These are phyloP conservation scores for Nicotiana undulata DNA, from an alignment of 257 asterid species.

Conservation along the genomic window DNA sequence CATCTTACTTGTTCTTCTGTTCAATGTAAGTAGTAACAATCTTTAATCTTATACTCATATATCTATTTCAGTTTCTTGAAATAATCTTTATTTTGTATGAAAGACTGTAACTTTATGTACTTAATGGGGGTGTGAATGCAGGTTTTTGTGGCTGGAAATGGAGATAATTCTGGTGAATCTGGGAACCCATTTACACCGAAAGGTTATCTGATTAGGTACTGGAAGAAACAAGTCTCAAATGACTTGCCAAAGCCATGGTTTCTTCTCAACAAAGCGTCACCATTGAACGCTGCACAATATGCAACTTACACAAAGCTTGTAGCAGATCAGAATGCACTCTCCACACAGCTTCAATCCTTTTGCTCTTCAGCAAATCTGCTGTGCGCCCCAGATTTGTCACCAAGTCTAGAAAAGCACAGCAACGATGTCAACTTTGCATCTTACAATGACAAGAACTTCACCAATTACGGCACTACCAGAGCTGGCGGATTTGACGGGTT, in stretches of 20 bases:
- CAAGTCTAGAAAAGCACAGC: conserved; percentile 18
- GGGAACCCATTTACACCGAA: conserved; percentile 54
- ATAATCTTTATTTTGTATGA: background rate
- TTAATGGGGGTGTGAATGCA: conserved; percentile 23
- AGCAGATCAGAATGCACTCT: conserved; percentile 15
- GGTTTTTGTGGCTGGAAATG: conserved; percentile 29
- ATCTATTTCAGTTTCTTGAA: background rate
- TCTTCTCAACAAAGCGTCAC: conserved; percentile 54
- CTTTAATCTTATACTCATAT: background rate
- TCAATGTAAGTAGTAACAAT: conserved; percentile 25
- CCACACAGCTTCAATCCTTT: conserved; percentile 12
- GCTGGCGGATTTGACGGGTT: conserved; percentile 50
- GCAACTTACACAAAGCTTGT: conserved; percentile 43
- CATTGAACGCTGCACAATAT: conserved; percentile 37
- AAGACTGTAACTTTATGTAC: background rate
- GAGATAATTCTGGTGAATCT: conserved; percentile 2
- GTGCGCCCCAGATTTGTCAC: conserved; percentile 16
- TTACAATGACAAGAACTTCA: conserved; percentile 35
- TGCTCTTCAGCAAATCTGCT: conserved; percentile 23
- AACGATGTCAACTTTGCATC: conserved; percentile 1
- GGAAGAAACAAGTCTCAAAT: conserved; percentile 55
- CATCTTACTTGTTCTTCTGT: conserved; percentile 13
- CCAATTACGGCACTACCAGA: conserved; percentile 54
- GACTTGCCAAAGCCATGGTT: conserved; percentile 48
- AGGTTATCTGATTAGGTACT: conserved; percentile 46